These are phyloP conservation scores for Colletotrichum eleusines DNA, from an alignment of 2,329 filamentous ascomycete species.

Conservation along the genomic window DNA sequence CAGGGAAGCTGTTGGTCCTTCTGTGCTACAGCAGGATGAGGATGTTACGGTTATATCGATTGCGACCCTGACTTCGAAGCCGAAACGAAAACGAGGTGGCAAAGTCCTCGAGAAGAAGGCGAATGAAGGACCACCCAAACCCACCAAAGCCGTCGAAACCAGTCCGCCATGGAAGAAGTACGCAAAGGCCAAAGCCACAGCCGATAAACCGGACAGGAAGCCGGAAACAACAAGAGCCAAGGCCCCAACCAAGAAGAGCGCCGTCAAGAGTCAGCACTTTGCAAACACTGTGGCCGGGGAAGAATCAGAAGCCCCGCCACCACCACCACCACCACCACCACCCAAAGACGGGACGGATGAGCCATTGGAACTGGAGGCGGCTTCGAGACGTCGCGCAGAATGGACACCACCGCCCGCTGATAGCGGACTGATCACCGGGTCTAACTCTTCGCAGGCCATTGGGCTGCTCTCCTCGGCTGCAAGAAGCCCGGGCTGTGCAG, in stretches of 20 bases:
- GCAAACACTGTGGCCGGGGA: slow-evolving; percentile 38
- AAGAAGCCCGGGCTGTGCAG: slow-evolving; percentile 32
- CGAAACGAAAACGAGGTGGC: slow-evolving; percentile 34
- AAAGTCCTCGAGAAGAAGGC: slow-evolving; percentile 40
- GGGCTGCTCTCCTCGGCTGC: slow-evolving; percentile 49
- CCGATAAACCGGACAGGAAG: slow-evolving; percentile 15
- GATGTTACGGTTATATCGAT: slow-evolving; percentile 32
- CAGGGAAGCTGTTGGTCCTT: slow-evolving; percentile 20
- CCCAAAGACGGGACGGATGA: slow-evolving; percentile 44
- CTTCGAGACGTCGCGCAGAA: slow-evolving; percentile 66
- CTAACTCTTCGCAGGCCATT: slow-evolving; percentile 49
- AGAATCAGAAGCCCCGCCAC: neutral
- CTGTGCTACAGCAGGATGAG: slow-evolving; percentile 22
- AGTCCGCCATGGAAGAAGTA: slow-evolving; percentile 54
- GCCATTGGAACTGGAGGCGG: slow-evolving; percentile 58
- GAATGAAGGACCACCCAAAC: slow-evolving; percentile 13
- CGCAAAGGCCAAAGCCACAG: slow-evolving; percentile 34
- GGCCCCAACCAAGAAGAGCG: slow-evolving; percentile 45
- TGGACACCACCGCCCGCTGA: slow-evolving; percentile 76
- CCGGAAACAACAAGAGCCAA: slow-evolving; percentile 44
- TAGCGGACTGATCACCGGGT: slow-evolving; percentile 46
- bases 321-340: neutral
- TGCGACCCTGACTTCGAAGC: slow-evolving; percentile 25
- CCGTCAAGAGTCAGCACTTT: slow-evolving; percentile 53
- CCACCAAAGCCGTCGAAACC: slow-evolving; percentile 11